Evolutionary conservation across 2,329 filamentous ascomycete species (phyloP).

Genomic region (Nigrospora sphaerica): DNA sequence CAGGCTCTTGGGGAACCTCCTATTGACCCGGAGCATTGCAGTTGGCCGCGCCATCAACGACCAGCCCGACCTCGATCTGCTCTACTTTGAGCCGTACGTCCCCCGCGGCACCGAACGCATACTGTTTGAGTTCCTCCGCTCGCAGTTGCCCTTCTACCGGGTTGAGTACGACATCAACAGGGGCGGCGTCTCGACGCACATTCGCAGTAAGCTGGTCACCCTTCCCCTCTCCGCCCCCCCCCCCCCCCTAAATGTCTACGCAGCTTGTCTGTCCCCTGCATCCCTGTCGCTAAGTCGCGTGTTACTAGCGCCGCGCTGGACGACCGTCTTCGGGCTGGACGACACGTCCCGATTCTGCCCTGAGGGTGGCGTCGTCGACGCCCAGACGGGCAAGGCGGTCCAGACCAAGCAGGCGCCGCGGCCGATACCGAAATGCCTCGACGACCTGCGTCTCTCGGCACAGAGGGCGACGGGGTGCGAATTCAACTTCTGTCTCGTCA

Average conservation of each 20-base stretch:
- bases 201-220: slow-evolving; percentile 29
- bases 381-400: slow-evolving; percentile 11
- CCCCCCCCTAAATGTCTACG: no score
- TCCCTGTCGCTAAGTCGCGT: slow-evolving; percentile 24
- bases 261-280: slow-evolving; percentile 22
- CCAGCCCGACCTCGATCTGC: slow-evolving; percentile 62
- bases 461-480: slow-evolving; percentile 58
- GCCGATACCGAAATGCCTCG: slow-evolving; percentile 64
- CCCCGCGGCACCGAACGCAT: slow-evolving; percentile 45
- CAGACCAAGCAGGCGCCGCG: slow-evolving; percentile 53
- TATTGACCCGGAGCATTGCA: no score
- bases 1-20: no score
- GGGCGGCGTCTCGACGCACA: slow-evolving; percentile 52
- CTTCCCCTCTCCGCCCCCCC: no score
- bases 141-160: slow-evolving; percentile 68
- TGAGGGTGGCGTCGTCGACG: slow-evolving; percentile 25
- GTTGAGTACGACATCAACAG: slow-evolving; percentile 68
- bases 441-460: slow-evolving; percentile 53
- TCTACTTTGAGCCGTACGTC: slow-evolving; percentile 72
- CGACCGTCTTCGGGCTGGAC: slow-evolving; percentile 51
- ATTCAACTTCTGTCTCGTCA: slow-evolving; percentile 77
- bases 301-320: slow-evolving; percentile 41
- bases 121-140: slow-evolving; percentile 64
- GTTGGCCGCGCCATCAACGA: slow-evolving; percentile 53
- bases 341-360: slow-evolving; percentile 53